Base-by-base conservation (phyloP, 768 basidiomycete genomes). In the Rhizopogon vulgaris region DNA sequence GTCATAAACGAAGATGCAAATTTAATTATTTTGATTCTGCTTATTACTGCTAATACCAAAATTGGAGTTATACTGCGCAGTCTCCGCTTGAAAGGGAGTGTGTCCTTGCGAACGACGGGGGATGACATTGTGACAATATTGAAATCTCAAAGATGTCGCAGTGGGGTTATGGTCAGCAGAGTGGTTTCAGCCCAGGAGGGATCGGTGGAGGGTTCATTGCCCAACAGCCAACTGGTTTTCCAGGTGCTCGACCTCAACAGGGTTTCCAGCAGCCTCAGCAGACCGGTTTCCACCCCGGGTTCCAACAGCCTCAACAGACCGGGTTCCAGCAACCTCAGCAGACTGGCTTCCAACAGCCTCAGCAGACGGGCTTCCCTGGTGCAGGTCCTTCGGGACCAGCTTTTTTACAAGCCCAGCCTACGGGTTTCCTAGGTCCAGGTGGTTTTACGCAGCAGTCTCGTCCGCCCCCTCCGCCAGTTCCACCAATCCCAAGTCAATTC, bases 221-320 rank as follows among this genome's bases (percentile, higher is more conserved):
- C 27, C 75, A 82, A 10, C 89, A 90, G 71, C 79, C 73, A 38
- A 87, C 87, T 18, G 85, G 74, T 1, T 77, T 71, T 57, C 70
- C 70, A 5, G 72, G 64, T 24, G 61, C 63, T 43, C 72, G 64
- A 37, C 66, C 51, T 1, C 67, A 63, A 37, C 32, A 46, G 45
- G 32, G 18, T 45, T 45, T 32, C 30, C 43, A 32, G 18, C 43
- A 45, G 30, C 43, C 43, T 4, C 28, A 30, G 28, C 28, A 10
- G 28, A 30, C 28, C 28, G 28, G 28, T 30, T 30, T 30, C 51
- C 85, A 83, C 67, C 78, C 77, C 25, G 80, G 81, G 27, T 84
- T 73, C 62, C 87, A 90, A 69, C 84, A 86, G 62, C 83, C 88
- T 34, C 71, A 83, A 65, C 87, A 86, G 58, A 86, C 87, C 3